Conservation (phyloP, 179 eudicot genomes). For the Beta corolliflora region DNA sequence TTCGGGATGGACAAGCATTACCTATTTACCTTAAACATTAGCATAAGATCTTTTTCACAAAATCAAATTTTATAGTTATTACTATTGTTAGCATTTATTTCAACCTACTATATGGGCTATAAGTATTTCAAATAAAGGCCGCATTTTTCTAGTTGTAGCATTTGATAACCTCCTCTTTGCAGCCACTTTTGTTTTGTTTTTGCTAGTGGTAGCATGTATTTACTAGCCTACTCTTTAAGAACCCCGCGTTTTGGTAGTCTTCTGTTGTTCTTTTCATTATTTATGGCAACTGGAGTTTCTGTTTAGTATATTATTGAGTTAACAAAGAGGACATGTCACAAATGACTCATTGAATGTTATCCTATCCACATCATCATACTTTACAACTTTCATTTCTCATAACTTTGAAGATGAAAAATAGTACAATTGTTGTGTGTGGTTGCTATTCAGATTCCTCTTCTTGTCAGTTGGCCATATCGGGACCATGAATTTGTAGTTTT, state of each 20-base stretch:
- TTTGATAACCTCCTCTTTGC: background rate
- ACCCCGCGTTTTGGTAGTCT: background rate
- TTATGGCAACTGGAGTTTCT: too few species aligned
- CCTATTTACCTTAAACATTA: too few species aligned
- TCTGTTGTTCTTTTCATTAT: background rate
- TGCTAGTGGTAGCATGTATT: background rate
- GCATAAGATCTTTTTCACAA: too few species aligned
- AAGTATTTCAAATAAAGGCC: too few species aligned
- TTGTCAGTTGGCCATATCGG: constrained; percentile 17
- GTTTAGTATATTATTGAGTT: background rate
- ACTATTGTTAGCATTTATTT: too few species aligned
- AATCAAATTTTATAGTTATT: too few species aligned
- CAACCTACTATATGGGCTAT: too few species aligned
- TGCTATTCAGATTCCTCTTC: constrained; percentile 2
- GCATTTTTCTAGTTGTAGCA: background rate
- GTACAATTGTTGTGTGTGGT: background rate
- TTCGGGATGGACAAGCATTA: too few species aligned
- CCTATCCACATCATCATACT: constrained; percentile 3
- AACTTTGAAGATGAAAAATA: too few species aligned
- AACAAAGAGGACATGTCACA: background rate
- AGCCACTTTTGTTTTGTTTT: background rate
- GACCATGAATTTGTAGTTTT: constrained; percentile 6
- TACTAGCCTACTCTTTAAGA: background rate
- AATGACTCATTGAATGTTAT: constrained; percentile 11
- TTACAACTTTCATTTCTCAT: too few species aligned